Base-by-base conservation (phyloP, 495 filamentous ascomycete species). In the Parmelia sp. region DNA sequence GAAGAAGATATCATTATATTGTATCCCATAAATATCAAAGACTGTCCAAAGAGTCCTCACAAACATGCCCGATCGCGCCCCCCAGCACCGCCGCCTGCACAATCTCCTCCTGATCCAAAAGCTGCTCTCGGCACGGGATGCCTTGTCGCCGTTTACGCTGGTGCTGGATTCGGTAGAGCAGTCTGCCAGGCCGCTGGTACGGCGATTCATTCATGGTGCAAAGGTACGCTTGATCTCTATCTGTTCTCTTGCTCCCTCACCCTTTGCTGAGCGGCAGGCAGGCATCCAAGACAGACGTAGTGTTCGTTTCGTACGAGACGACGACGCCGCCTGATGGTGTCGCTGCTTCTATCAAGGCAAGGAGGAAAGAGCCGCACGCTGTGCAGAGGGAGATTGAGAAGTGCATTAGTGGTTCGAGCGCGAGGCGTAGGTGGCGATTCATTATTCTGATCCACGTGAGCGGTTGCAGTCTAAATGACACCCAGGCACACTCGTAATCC, bases 121-220 rank as follows among this genome's bases (percentile, higher is more conserved):
- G 65, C 77, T 97, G 4, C 80, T 97, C 59, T 87, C 84, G 67
- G 75, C 89, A 19, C 79, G 90, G 39, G 91, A 96, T 71, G 87
- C 82, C 27, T 87, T 87, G 3, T 95, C 91, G 36, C 93, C 92
- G 2, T 85, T 97, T 57, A 96, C 92, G 0, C 74, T 97, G 35
- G 75, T 97, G 11, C 79, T 94, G 61, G 93, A 97, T 76, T 89
- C 83, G 21, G 74, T 96, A 45, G 92, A 95, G 74, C 93, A 96
- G 75, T 85, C 87, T 29, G 88, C 85, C 17, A 81, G 77, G 31
- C 88, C 87, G 9, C 74, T 96, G 40, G 65, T 93, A 4, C 75
- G 78, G 29, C 90, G 95, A 74, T 92, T 91, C 71, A 84, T 90
- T 44, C 77, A 78, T 61, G 80, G 90, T 69, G 90, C 90, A 47